Evolutionary conservation across 1,284 basidiomycete species (phyloP), one percentile per base, ranked within the genome.

Genomic region (Pterula multifida): DNA sequence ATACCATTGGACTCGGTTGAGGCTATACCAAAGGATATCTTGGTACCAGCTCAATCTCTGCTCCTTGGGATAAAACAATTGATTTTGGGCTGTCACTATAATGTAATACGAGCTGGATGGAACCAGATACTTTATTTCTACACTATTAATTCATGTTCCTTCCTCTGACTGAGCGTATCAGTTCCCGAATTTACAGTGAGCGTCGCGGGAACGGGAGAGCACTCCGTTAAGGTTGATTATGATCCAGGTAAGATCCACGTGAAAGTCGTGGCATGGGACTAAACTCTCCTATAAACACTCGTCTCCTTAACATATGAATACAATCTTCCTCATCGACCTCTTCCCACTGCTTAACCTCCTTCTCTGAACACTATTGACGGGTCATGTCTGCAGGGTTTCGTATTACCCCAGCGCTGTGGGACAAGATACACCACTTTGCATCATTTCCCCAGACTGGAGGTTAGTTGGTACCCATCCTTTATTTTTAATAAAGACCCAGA

Each of bases 361-460:
- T 6, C 28, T 15, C 28, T 32, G 6, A 32, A 32, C 15, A 6
- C 28, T 15, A 32, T 32, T 15, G 6, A 6, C 28, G 6, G 4
- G 9, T 22, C 39, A 42, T 42, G 39, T 42, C 39, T 17, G 39
- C 39, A 22, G 13, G 39, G n/a, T 89, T 86, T 64, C 76, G 81
- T 56, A 92, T 93, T 55, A 78, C 81, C 22, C 70, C 83, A 50
- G 72, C 78, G n/a, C 71, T 96, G 57, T 92, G 91, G 89, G 86
- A 94, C 69, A 87, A 81, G 68, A 92, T 97, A 53, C 85, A 89
- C 66, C 90, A 96, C 62, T 97, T 91, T 66, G 90, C 93, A 0
- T 88, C 86, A 1, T 97, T 96, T 67, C 91, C 91, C 0, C 91
- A 92, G 67, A 92, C 90, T 2, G 88, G 90, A 51, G 87, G 89